These are phyloP conservation scores for Endothia cerciana DNA, from an alignment of 2,329 filamentous ascomycete genomes.

Conservation along the genomic window DNA sequence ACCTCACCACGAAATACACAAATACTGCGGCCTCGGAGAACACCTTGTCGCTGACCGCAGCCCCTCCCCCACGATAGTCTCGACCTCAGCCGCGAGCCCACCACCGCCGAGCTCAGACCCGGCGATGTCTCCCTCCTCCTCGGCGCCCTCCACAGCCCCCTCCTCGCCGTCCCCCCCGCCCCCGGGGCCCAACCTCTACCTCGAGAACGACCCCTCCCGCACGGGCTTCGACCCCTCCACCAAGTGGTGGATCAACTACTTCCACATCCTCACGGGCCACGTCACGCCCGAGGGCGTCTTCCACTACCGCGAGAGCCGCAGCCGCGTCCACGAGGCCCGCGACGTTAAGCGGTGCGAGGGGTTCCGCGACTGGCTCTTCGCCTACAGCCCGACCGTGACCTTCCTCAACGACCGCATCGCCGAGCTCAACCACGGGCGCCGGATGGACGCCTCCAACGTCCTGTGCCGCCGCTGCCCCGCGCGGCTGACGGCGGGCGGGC, in stretches of 20 bases:
- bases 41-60: background rate
- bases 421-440: constrained; percentile 68
- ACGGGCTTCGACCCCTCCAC: constrained; percentile 66
- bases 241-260: constrained; percentile 80
- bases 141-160: background rate
- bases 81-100: constrained; percentile 25
- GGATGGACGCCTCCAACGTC: constrained; percentile 75
- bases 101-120: constrained; percentile 17
- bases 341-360: constrained; percentile 84
- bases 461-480: constrained; percentile 78
- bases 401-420: constrained; percentile 84
- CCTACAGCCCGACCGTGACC: constrained; percentile 82
- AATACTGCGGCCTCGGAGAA: too few species aligned
- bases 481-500: constrained; percentile 58
- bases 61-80: constrained; percentile 28
- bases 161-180: constrained; percentile 11
- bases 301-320: constrained; percentile 78
- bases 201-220: constrained; percentile 61
- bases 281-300: constrained; percentile 71
- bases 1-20: background rate
- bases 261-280: constrained; percentile 75
- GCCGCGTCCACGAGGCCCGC: constrained; percentile 72
- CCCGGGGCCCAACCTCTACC: constrained; percentile 38
- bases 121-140: constrained; percentile 8
- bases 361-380: constrained; percentile 80